phyloP scores from a whole-genome alignment of 208 protist species.

The Angomonas desouzai region DNA sequence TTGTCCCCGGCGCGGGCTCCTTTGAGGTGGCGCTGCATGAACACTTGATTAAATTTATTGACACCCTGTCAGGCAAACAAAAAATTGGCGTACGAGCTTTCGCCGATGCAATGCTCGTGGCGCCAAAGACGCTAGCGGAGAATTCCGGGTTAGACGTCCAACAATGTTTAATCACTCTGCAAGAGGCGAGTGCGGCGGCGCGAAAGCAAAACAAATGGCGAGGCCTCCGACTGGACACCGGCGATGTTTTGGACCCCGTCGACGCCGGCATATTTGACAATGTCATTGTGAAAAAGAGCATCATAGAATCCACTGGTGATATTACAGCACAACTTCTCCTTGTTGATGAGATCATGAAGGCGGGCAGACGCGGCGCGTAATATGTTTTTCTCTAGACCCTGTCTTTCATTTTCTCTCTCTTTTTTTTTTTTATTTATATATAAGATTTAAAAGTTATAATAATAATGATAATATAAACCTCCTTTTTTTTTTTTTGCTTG shows the following conservation, averaged over 20 bases:
- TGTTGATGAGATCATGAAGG: constrained; percentile 99
- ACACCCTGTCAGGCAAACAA: constrained; percentile 81
- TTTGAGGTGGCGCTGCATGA: constrained; percentile 96
- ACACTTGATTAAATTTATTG: constrained; percentile 91
- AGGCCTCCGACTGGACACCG: constrained; percentile 97
- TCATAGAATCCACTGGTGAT: constrained; percentile 94
- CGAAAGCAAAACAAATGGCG: constrained; percentile 67
- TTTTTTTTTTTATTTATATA: constrained; percentile 11
- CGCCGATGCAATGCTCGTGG: constrained; percentile 97
- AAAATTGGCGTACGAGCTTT: constrained; percentile 99
- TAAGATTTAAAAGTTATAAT: constrained; percentile 3
- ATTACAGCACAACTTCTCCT: constrained; percentile 98
- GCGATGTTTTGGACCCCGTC: constrained; percentile 94
- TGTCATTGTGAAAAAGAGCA: constrained; percentile 98
- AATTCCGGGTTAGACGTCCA: constrained; percentile 98
- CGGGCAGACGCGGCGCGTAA: constrained; percentile 89
- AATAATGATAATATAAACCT: constrained; percentile 16
- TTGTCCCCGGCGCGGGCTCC: constrained; percentile 98
- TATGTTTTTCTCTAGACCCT: not conserved
- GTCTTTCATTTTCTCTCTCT: constrained; percentile 1
- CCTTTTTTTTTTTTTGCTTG: too few species aligned
- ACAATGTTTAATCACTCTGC: constrained; percentile 95
- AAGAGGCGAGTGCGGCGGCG: constrained; percentile 84
- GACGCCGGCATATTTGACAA: constrained; percentile 98
- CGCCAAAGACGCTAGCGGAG: constrained; percentile 98